Evolutionary conservation across 768 basidiomycete genomes (phyloP).

Genomic region (Glaciozyma martinii): DNA sequence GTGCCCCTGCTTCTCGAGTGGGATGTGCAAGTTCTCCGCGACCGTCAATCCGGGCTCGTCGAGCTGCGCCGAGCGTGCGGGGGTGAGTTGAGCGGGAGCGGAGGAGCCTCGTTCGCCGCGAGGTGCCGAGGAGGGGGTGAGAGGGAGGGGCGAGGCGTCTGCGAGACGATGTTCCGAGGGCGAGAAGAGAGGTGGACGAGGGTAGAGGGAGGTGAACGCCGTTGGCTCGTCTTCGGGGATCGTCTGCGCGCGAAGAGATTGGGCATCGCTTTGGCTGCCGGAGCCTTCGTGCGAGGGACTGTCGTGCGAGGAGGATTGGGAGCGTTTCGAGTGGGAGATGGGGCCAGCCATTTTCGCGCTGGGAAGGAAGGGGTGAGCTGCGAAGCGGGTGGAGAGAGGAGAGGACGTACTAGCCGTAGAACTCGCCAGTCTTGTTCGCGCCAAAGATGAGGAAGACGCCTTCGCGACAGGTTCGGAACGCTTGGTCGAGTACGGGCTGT

Average conservation of each 20-base stretch:
- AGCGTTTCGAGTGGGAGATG: background rate
- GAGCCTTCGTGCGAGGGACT: background rate
- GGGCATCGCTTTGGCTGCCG: background rate
- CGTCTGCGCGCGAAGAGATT: background rate
- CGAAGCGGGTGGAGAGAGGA: background rate
- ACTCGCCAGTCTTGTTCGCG: conserved; percentile 88
- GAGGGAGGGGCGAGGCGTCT: conserved; percentile 9
- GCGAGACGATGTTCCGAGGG: conserved; percentile 31
- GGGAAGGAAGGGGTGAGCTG: background rate
- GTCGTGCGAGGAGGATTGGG: conserved; percentile 10
- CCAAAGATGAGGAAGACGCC: conserved; percentile 79
- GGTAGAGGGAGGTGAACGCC: conserved; percentile 7
- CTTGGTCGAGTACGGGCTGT: conserved; percentile 75
- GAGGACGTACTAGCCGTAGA: conserved; percentile 62
- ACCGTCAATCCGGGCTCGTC: background rate
- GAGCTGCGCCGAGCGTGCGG: background rate
- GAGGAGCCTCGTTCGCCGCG: conserved; percentile 1
- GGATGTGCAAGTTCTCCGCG: background rate
- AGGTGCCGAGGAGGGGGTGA: conserved; percentile 1
- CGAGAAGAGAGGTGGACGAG: conserved; percentile 27
- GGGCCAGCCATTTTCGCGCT: conserved; percentile 55
- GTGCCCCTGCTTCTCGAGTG: background rate
- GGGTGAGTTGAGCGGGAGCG: background rate
- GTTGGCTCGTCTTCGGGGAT: conserved; percentile 30
- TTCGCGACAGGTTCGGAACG: conserved; percentile 78